phyloP scores from a whole-genome alignment of 805 yeast species.

The Saitoella complicata region DNA sequence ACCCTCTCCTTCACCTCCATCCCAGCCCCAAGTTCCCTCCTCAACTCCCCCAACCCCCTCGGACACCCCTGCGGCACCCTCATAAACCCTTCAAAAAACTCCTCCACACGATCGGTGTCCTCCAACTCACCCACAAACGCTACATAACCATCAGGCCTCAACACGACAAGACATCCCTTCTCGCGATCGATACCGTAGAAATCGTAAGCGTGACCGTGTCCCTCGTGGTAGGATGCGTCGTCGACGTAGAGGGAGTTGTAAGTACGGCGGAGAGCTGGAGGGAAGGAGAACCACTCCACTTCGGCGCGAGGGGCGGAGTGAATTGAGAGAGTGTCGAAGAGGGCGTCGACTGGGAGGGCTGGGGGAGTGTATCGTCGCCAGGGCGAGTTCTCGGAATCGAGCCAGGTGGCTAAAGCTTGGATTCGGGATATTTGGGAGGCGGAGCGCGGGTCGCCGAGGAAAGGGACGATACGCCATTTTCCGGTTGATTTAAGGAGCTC shows the following conservation, averaged over 20 bases:
- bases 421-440: background rate
- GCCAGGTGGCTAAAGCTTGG: slow-evolving; percentile 6
- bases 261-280: slow-evolving; percentile 18
- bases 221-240: slow-evolving; percentile 20
- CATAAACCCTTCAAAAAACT: slow-evolving; percentile 14
- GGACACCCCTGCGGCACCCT: slow-evolving; percentile 3
- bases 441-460: slow-evolving; percentile 17
- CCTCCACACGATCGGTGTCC: slow-evolving; percentile 14
- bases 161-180: slow-evolving; percentile 17
- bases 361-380: slow-evolving; percentile 18
- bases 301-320: slow-evolving; percentile 15
- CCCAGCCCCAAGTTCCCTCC: slow-evolving; percentile 4
- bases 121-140: slow-evolving; percentile 15
- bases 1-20: background rate
- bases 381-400: slow-evolving; percentile 4
- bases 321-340: slow-evolving; percentile 18
- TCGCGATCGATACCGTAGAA: slow-evolving; percentile 18
- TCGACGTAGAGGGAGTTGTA: slow-evolving; percentile 20
- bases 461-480: slow-evolving; percentile 20
- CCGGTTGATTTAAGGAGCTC: slow-evolving; percentile 20
- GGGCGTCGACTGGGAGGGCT: slow-evolving; percentile 17
- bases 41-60: slow-evolving; percentile 1
- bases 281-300: slow-evolving; percentile 19
- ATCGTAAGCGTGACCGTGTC: slow-evolving; percentile 17
- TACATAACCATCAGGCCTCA: slow-evolving; percentile 24